These are phyloP conservation scores for Anethum foeniculum DNA, from an alignment of 140 eudicot species.

Conservation along the genomic window DNA sequence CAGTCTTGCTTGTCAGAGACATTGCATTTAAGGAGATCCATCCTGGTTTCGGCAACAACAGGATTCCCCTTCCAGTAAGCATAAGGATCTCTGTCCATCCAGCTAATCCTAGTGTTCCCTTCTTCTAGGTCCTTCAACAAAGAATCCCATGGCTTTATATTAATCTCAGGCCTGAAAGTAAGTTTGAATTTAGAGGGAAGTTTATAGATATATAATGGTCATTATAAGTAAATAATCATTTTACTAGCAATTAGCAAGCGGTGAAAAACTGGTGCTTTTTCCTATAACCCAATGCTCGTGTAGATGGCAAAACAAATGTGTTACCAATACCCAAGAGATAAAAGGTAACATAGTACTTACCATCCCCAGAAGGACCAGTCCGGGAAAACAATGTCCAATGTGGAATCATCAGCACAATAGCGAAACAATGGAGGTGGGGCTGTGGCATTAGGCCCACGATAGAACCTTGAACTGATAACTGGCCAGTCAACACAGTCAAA, in stretches of 20 bases:
- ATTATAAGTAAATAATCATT: not conserved
- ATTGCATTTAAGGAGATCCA: constrained; percentile 40
- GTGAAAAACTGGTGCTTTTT: not conserved
- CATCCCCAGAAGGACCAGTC: constrained; percentile 78
- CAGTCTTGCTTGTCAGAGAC: constrained; percentile 34
- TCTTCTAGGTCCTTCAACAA: constrained; percentile 38
- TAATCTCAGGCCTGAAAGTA: constrained; percentile 44
- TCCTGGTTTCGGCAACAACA: constrained; percentile 35
- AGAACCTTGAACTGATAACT: constrained; percentile 31
- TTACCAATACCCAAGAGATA: not conserved
- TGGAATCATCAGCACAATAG: constrained; percentile 41
- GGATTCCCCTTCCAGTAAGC: constrained; percentile 78
- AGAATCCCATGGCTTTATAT: constrained; percentile 57
- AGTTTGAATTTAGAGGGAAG: not conserved
- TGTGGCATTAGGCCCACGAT: constrained; percentile 25
- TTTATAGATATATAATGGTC: not conserved
- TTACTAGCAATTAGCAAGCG: not conserved
- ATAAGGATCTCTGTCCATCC: constrained; percentile 46
- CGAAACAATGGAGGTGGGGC: constrained; percentile 51
- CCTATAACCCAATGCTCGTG: not conserved
- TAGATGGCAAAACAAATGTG: not conserved
- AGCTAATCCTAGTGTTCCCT: constrained; percentile 40
- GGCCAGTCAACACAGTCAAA: constrained; percentile 84
- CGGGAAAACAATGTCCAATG: constrained; percentile 44
- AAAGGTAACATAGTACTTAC: constrained; percentile 18